Percentiles rank a stretch among this genome's conserved stretches.
Conservation (phyloP, 2,329 filamentous ascomycete genomes). For the Trichothecium roseum region DNA sequence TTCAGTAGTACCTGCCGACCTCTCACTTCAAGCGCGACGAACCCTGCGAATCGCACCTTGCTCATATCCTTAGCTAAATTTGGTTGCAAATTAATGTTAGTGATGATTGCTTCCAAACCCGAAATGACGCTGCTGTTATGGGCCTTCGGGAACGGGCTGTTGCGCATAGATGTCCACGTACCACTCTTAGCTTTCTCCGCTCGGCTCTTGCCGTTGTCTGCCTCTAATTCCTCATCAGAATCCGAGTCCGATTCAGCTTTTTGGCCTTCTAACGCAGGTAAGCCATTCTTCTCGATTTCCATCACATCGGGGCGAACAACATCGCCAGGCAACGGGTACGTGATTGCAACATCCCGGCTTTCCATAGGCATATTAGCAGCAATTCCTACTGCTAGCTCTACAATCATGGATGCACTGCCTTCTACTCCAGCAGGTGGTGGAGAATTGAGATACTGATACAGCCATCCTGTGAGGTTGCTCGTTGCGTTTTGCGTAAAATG, state of each 20-base stretch:
- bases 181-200: conserved; percentile 36
- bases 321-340: conserved; percentile 73
- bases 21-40: conserved; percentile 63
- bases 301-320: conserved; percentile 62
- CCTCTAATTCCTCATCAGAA: conserved; percentile 25
- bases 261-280: conserved; percentile 49
- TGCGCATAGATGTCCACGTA: conserved; percentile 21
- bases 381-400: conserved; percentile 81
- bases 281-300: conserved; percentile 69
- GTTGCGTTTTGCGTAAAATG: conserved; percentile 63
- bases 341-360: conserved; percentile 79
- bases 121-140: conserved; percentile 16
- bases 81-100: conserved; percentile 28
- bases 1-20: conserved; percentile 67
- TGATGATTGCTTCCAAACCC: conserved; percentile 16
- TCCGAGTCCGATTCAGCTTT: conserved; percentile 28
- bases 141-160: conserved; percentile 4
- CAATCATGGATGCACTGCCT: conserved; percentile 81
- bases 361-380: conserved; percentile 80
- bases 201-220: conserved; percentile 29
- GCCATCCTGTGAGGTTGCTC: conserved; percentile 52
- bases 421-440: conserved; percentile 75
- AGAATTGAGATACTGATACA: conserved; percentile 66
- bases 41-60: conserved; percentile 65
- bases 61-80: conserved; percentile 33